phyloP scores from a whole-genome alignment of 2,329 filamentous ascomycete species.

The Fusarium protoensiforme region DNA sequence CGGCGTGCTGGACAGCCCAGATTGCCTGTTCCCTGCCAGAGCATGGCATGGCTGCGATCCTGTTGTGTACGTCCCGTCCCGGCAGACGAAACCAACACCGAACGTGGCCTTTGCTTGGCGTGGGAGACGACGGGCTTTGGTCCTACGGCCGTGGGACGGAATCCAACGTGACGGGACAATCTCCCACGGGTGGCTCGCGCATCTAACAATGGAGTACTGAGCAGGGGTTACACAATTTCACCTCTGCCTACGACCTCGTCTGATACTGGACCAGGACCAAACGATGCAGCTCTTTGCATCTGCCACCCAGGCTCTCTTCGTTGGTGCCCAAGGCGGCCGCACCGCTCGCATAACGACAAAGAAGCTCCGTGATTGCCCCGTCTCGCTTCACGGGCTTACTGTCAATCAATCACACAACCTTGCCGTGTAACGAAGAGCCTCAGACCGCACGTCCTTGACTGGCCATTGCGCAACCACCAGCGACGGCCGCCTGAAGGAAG shows the following conservation, averaged over 20 bases:
- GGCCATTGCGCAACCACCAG: neutral
- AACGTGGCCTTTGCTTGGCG: slow-evolving; percentile 5
- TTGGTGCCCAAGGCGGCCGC: slow-evolving; percentile 1
- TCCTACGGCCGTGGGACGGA: slow-evolving; percentile 5
- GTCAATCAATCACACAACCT: neutral
- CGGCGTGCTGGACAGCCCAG: neutral
- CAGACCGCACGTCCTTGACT: neutral
- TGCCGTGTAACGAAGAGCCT: neutral
- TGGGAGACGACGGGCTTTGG: neutral
- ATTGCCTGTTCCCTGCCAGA: slow-evolving; percentile 1
- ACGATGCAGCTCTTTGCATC: neutral
- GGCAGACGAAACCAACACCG: slow-evolving; percentile 7
- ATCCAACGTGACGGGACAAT: slow-evolving; percentile 1
- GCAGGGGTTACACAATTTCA: neutral
- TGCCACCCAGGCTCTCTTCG: neutral
- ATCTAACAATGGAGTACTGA: neutral
- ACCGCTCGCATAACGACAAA: slow-evolving; percentile 1
- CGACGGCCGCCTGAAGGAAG: neutral
- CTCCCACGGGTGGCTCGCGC: neutral
- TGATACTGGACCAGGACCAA: neutral
- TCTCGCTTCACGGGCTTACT: neutral
- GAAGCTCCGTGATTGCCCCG: neutral
- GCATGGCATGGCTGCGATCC: neutral
- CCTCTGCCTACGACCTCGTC: neutral
- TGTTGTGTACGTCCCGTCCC: slow-evolving; percentile 10